A percentile compares a stretch with the other conserved stretches of the same genome.
phyloP scores from a whole-genome alignment of 306 rosid species.

The Comarum palustre region DNA sequence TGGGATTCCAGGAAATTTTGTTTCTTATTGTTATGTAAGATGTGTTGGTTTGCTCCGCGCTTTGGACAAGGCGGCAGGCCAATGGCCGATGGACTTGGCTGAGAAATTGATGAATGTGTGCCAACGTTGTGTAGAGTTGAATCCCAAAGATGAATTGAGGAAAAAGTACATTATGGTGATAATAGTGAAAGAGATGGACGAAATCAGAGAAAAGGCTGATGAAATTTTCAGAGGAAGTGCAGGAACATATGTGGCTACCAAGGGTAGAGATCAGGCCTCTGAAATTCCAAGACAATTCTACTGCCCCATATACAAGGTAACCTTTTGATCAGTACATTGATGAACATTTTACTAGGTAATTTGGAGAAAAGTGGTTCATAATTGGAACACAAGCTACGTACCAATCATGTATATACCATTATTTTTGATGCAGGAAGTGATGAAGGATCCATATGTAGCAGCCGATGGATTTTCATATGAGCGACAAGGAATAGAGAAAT shows the following conservation, averaged over 20 bases:
- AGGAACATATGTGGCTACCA: neutral
- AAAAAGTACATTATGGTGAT: neutral
- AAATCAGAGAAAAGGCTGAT: neutral
- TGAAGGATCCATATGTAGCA: slow-evolving; percentile 80
- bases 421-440: slow-evolving; percentile 62
- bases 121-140: neutral
- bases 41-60: neutral
- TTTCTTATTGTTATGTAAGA: neutral
- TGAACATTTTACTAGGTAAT: neutral
- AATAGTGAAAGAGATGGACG: neutral
- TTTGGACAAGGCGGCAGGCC: neutral
- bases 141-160: neutral
- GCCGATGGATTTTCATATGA: slow-evolving; percentile 89
- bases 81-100: neutral
- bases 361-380: neutral
- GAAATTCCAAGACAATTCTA: neutral
- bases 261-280: neutral
- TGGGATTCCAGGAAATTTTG: neutral
- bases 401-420: no score
- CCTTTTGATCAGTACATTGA: neutral
- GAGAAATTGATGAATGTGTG: neutral
- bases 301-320: neutral
- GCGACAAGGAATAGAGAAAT: slow-evolving; percentile 58
- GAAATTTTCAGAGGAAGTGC: neutral
- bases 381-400: neutral